These are phyloP conservation scores for Euphorbia celastroides DNA, from an alignment of 441 rosid species.

Conservation along the genomic window DNA sequence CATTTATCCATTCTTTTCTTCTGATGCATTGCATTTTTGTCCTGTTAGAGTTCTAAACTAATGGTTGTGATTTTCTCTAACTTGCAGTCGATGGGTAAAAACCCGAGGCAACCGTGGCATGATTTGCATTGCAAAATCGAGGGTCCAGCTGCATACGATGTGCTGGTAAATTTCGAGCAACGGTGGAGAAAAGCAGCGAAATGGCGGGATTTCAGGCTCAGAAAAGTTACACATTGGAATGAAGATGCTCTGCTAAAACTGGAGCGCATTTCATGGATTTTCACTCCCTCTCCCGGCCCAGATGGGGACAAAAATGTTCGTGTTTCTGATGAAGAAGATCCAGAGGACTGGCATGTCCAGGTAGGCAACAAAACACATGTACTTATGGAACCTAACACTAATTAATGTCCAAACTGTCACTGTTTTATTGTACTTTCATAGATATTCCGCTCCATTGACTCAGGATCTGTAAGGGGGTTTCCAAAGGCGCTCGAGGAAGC, in stretches of 20 bases:
- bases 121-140: conserved; percentile 80
- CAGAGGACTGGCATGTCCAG: conserved; percentile 77
- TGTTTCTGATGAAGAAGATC: conserved; percentile 41
- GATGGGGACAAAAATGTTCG: conserved; percentile 35
- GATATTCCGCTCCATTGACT: conserved; percentile 74
- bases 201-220: conserved; percentile 53
- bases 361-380: conserved; percentile 19
- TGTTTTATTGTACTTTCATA: conserved; percentile 22
- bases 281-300: conserved; percentile 38
- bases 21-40: not conserved
- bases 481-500: conserved; percentile 51
- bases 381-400: too few species aligned
- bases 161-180: conserved; percentile 64
- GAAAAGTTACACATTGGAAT: conserved; percentile 43
- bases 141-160: conserved; percentile 80
- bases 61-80: not conserved
- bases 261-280: conserved; percentile 62
- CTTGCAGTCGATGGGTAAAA: conserved; percentile 32
- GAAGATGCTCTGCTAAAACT: conserved; percentile 58
- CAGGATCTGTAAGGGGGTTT: conserved; percentile 63
- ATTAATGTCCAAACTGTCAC: conserved; percentile 13
- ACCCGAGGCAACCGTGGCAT: conserved; percentile 90
- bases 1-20: not conserved
- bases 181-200: conserved; percentile 65
- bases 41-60: not conserved